These are phyloP conservation scores for Ogataea paradorogensis DNA, from an alignment of 805 yeast genomes.

Conservation along the genomic window DNA sequence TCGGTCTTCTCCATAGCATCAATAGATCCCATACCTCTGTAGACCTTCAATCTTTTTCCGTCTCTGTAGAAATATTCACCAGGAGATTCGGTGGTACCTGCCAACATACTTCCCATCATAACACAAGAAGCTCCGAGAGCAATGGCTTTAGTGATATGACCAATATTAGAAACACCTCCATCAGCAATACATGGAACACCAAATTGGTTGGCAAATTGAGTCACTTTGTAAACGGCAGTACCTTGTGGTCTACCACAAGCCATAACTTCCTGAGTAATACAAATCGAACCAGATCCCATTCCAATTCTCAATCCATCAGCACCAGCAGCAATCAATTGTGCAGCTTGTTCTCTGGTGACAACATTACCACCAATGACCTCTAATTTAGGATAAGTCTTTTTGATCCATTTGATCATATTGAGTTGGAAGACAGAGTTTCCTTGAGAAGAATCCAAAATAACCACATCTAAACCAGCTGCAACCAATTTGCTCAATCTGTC, in stretches of 20 bases:
- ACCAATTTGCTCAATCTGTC: constrained; percentile 80
- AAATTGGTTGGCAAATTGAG: constrained; percentile 89
- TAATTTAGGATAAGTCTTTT: constrained; percentile 70
- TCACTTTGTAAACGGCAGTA: constrained; percentile 93
- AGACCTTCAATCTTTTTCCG: constrained; percentile 94
- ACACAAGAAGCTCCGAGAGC: constrained; percentile 96
- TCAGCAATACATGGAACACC: constrained; percentile 99
- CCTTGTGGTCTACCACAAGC: constrained; percentile 99
- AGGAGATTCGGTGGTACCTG: constrained; percentile 98
- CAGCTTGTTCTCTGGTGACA: constrained; percentile 98
- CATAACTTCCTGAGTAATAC: constrained; percentile 99
- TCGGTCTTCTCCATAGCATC: constrained; percentile 97
- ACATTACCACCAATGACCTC: constrained; percentile 97
- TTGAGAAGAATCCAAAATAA: constrained; percentile 92
- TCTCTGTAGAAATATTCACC: constrained; percentile 98
- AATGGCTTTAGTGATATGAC: constrained; percentile 95
- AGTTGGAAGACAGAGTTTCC: constrained; percentile 96
- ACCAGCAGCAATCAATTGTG: constrained; percentile 89
- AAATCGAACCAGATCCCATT: constrained; percentile 99
- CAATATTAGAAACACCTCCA: constrained; percentile 98
- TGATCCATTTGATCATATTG: constrained; percentile 90
- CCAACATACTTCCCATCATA: constrained; percentile 99
- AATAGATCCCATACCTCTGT: constrained; percentile 99
- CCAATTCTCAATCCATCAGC: constrained; percentile 98
- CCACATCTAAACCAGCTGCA: constrained; percentile 96